These are phyloP conservation scores for Candida albicans DNA, from an alignment of 1,139 yeast species.

Conservation along the genomic window DNA sequence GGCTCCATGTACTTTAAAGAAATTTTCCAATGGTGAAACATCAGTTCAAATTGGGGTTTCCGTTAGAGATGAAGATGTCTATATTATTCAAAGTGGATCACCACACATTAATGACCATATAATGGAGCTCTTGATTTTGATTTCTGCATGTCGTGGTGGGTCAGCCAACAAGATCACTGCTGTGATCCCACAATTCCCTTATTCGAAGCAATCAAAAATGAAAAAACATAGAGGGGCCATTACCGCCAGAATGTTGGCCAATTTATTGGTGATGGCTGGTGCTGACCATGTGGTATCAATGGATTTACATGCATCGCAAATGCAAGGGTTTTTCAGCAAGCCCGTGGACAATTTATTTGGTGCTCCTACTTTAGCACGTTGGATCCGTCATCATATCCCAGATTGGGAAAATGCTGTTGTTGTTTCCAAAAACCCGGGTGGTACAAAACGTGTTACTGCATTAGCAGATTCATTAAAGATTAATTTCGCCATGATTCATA, in stretches of 20 bases:
- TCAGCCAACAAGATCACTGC: conserved; percentile 97
- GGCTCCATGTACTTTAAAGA: conserved; percentile 89
- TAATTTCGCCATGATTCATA: conserved; percentile 98
- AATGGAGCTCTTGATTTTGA: conserved; percentile 91
- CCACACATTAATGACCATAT: conserved; percentile 89
- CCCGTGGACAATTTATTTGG: conserved; percentile 97
- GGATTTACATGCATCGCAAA: conserved; percentile 98
- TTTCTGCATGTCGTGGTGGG: conserved; percentile 96
- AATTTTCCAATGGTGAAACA: conserved; percentile 96
- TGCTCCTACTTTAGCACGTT: conserved; percentile 93
- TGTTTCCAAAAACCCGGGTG: conserved; percentile 97
- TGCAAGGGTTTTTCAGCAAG: conserved; percentile 97
- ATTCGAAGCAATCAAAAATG: conserved; percentile 97
- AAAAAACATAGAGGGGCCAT: conserved; percentile 98
- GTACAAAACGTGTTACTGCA: conserved; percentile 96
- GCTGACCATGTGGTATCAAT: conserved; percentile 98
- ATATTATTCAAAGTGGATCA: conserved; percentile 92
- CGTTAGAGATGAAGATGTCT: conserved; percentile 95
- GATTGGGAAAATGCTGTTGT: conserved; percentile 82
- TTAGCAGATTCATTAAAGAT: conserved; percentile 93
- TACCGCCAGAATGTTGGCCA: conserved; percentile 98
- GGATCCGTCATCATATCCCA: conserved; percentile 90
- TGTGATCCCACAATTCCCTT: conserved; percentile 96
- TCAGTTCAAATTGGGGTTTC: conserved; percentile 93
- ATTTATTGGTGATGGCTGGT: conserved; percentile 94